Percentiles rank a stretch among this genome's conserved stretches.
Conservation (phyloP, 805 yeast genomes). For the Maudiozyma saulgeensis region DNA sequence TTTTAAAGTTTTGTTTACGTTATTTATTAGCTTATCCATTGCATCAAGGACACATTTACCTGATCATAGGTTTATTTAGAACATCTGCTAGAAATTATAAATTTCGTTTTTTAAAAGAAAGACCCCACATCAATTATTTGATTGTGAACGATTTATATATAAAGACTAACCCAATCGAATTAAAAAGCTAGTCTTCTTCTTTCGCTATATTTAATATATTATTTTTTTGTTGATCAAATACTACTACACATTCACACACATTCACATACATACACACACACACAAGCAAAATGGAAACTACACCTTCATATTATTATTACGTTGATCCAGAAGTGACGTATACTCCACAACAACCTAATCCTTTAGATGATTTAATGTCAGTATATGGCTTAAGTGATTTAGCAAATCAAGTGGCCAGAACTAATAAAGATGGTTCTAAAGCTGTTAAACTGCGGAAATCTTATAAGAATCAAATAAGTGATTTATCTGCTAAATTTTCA, state of each 20-base stretch:
- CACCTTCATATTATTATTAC: conserved; percentile 31
- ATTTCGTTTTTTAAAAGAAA: too few relatives aligned
- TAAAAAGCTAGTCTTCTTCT: neutral
- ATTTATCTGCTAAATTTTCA: conserved; percentile 68
- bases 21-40: too few relatives aligned
- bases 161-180: too few relatives aligned
- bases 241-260: neutral
- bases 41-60: too few relatives aligned
- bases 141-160: too few relatives aligned
- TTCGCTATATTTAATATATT: neutral
- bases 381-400: conserved; percentile 58
- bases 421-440: conserved; percentile 78
- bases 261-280: neutral
- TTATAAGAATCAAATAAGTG: conserved; percentile 84
- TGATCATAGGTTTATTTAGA: too few relatives aligned
- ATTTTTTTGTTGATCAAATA: neutral
- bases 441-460: conserved; percentile 91
- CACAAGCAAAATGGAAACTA: conserved; percentile 8
- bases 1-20: too few relatives aligned
- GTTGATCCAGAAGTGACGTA: conserved; percentile 29
- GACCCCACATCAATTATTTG: too few relatives aligned
- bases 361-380: conserved; percentile 58
- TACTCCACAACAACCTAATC: conserved; percentile 51
- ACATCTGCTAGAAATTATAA: too few relatives aligned
- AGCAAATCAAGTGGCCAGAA: conserved; percentile 75